Conservation (phyloP, 2,329 filamentous ascomycete genomes). For the Fusarium duplospermum region DNA sequence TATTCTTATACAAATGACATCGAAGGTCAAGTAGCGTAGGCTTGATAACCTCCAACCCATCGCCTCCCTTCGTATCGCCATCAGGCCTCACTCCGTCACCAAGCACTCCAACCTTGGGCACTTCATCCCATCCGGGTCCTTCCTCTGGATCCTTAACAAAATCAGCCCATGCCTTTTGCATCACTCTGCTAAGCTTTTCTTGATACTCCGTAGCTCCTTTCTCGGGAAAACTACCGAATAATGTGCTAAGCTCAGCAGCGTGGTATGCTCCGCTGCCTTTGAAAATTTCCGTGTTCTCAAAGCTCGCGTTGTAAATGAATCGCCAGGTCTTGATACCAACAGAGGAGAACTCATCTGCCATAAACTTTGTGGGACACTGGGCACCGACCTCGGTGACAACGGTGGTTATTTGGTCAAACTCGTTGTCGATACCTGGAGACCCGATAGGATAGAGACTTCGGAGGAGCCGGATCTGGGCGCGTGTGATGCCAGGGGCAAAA, state of each 20-base stretch:
- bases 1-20: slow-evolving; percentile 11
- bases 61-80: neutral
- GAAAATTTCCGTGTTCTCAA: slow-evolving; percentile 56
- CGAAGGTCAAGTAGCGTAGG: slow-evolving; percentile 9
- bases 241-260: slow-evolving; percentile 56
- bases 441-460: slow-evolving; percentile 31
- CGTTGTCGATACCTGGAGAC: slow-evolving; percentile 19
- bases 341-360: slow-evolving; percentile 46
- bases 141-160: slow-evolving; percentile 43
- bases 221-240: slow-evolving; percentile 53
- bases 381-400: slow-evolving; percentile 38
- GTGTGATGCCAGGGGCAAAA: neutral
- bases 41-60: slow-evolving; percentile 8
- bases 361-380: slow-evolving; percentile 37
- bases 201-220: slow-evolving; percentile 37
- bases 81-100: slow-evolving; percentile 37
- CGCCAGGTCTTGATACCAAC: slow-evolving; percentile 56
- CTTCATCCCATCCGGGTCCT: slow-evolving; percentile 42
- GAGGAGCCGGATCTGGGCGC: slow-evolving; percentile 4
- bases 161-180: slow-evolving; percentile 46
- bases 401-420: slow-evolving; percentile 31
- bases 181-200: slow-evolving; percentile 25
- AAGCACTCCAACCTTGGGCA: slow-evolving; percentile 39
- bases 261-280: slow-evolving; percentile 58
- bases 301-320: slow-evolving; percentile 61